phyloP scores from a whole-genome alignment of 2,329 filamentous ascomycete species.

The Scedosporium dehoogii region DNA sequence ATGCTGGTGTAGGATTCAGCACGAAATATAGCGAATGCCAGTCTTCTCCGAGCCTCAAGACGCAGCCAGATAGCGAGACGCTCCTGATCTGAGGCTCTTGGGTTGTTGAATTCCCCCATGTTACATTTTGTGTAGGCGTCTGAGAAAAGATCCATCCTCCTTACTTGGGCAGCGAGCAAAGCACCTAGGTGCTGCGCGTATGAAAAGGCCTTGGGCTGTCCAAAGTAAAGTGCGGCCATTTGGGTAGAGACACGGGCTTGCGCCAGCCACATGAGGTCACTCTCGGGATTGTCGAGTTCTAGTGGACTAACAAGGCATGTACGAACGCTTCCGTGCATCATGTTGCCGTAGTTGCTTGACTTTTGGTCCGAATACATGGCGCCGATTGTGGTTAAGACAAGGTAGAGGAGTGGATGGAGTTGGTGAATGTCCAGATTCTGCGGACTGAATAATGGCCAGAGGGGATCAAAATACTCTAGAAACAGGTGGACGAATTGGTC shows the following conservation, averaged over 20 bases:
- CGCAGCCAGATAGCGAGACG: not conserved
- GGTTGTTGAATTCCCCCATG: not conserved
- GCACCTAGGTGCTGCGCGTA: conserved; percentile 2
- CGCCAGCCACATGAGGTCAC: not conserved
- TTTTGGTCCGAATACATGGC: conserved; percentile 1
- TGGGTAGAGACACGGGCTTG: conserved; percentile 1
- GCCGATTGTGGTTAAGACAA: not conserved
- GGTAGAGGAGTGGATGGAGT: not conserved
- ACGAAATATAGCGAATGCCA: conserved; percentile 1
- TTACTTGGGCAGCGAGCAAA: not conserved
- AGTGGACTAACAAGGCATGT: not conserved
- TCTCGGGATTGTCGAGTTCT: not conserved
- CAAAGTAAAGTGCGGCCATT: conserved; percentile 2
- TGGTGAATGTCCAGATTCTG: not conserved
- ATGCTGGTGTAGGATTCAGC: conserved; percentile 1
- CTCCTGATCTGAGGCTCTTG: not conserved
- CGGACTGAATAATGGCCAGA: not conserved
- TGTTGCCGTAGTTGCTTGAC: not conserved
- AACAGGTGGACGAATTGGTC: not conserved
- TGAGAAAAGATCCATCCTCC: conserved; percentile 3
- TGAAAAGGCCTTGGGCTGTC: conserved; percentile 1
- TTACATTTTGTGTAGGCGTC: not conserved
- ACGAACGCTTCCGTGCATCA: not conserved
- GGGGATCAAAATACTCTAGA: not conserved
- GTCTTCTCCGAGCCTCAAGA: not conserved